phyloP scores from a whole-genome alignment of 352 stramenopile species.

The Pythium monospermum region DNA sequence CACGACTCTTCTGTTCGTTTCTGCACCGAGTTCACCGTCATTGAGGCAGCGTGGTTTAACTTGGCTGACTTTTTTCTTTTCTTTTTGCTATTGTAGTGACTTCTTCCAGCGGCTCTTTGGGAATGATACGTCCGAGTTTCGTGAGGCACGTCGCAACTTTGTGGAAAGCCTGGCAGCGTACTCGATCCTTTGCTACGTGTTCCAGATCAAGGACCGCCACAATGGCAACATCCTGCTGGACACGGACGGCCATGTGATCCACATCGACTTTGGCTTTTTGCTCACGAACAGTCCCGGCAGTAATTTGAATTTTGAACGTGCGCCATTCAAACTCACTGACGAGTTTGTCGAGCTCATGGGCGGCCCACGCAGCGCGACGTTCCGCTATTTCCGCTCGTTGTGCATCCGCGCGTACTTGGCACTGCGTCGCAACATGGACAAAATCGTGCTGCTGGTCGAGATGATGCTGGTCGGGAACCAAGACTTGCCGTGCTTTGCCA shows the following conservation, averaged over 20 bases:
- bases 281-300: slow-evolving; percentile 93
- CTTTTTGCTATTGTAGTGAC: slow-evolving; percentile 53
- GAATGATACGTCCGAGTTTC: slow-evolving; percentile 64
- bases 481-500: slow-evolving; percentile 82
- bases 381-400: slow-evolving; percentile 94
- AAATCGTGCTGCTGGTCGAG: slow-evolving; percentile 95
- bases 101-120: slow-evolving; percentile 94
- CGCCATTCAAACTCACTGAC: slow-evolving; percentile 96
- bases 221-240: slow-evolving; percentile 99
- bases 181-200: slow-evolving; percentile 97
- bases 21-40: no score
- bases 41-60: slow-evolving; percentile 22
- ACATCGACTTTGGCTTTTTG: slow-evolving; percentile 99
- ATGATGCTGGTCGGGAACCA: slow-evolving; percentile 92
- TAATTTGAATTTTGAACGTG: slow-evolving; percentile 95
- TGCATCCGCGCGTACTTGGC: slow-evolving; percentile 95
- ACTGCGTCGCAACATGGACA: slow-evolving; percentile 90
- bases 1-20: slow-evolving; percentile 87
- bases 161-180: slow-evolving; percentile 94
- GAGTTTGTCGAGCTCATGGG: slow-evolving; percentile 96
- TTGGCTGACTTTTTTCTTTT: slow-evolving; percentile 50
- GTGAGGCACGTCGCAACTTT: slow-evolving; percentile 85
- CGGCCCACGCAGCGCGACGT: slow-evolving; percentile 87
- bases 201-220: slow-evolving; percentile 98
- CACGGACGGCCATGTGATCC: slow-evolving; percentile 94